A percentile compares a stretch with the other conserved stretches of the same genome.
phyloP scores from a whole-genome alignment of 495 filamentous ascomycete species.

The Hypoxylon lienhwacheense region DNA sequence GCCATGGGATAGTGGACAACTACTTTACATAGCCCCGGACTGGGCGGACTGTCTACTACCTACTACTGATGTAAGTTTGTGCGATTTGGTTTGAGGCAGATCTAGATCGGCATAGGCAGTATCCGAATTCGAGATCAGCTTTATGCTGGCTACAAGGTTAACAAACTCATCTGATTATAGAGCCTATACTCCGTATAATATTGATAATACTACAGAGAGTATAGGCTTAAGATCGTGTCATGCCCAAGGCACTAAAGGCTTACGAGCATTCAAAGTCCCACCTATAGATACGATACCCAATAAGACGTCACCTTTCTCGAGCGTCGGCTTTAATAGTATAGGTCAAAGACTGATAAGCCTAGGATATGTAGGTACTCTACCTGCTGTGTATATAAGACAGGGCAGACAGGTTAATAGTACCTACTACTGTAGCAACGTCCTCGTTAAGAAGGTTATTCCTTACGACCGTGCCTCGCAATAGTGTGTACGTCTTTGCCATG shows the following conservation, averaged over 20 bases:
- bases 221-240: no score
- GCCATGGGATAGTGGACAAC: slow-evolving; percentile 26
- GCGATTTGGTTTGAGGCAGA: slow-evolving; percentile 14
- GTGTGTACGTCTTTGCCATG: background rate
- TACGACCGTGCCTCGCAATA: slow-evolving; percentile 2
- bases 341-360: no score
- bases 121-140: background rate
- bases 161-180: no score
- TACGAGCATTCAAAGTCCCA: no score
- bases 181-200: no score
- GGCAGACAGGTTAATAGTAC: no score
- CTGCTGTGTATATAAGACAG: background rate
- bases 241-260: no score
- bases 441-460: slow-evolving; percentile 11
- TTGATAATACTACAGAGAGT: no score
- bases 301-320: no score
- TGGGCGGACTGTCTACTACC: background rate
- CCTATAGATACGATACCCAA: no score
- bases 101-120: background rate
- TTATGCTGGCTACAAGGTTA: background rate
- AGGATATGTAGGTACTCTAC: background rate
- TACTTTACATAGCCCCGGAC: slow-evolving; percentile 30
- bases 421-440: no score
- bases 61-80: background rate
- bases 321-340: no score